Conservation (phyloP, 768 basidiomycete genomes). For the Boletus insuetus region DNA sequence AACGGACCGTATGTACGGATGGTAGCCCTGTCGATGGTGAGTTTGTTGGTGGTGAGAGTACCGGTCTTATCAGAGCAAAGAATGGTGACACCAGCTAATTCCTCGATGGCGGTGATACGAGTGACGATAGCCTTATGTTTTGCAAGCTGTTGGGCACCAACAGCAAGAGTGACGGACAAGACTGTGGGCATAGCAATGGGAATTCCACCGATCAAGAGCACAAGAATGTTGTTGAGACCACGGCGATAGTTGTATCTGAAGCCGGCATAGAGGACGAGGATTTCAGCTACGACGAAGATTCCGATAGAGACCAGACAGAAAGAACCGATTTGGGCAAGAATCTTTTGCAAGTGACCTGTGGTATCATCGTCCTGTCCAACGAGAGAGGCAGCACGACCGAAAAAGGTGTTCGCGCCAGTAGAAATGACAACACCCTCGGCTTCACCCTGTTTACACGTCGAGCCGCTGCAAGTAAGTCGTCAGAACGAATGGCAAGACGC, state of each 20-base stretch:
- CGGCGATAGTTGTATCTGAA: slow-evolving; percentile 90
- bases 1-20: slow-evolving; percentile 90
- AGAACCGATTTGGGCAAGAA: slow-evolving; percentile 95
- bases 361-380: slow-evolving; percentile 98
- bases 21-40: slow-evolving; percentile 92
- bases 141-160: slow-evolving; percentile 97
- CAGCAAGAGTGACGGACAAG: slow-evolving; percentile 95
- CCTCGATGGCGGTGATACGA: slow-evolving; percentile 98
- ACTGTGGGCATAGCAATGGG: slow-evolving; percentile 99
- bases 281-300: slow-evolving; percentile 92
- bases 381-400: slow-evolving; percentile 96
- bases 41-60: slow-evolving; percentile 98
- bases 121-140: slow-evolving; percentile 99
- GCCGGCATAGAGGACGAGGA: slow-evolving; percentile 88
- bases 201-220: slow-evolving; percentile 99
- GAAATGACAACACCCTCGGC: slow-evolving; percentile 99
- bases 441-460: slow-evolving; percentile 98
- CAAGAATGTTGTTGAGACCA: slow-evolving; percentile 96
- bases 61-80: slow-evolving; percentile 99
- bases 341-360: slow-evolving; percentile 97
- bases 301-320: slow-evolving; percentile 98
- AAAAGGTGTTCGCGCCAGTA: slow-evolving; percentile 97
- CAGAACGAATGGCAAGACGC: not conserved
- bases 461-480: slow-evolving; percentile 54
- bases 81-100: slow-evolving; percentile 97